A percentile compares a stretch with the other conserved stretches of the same genome.
phyloP scores from a whole-genome alignment of 148 eudicot genomes.

The Dysphania ambrosioides region DNA sequence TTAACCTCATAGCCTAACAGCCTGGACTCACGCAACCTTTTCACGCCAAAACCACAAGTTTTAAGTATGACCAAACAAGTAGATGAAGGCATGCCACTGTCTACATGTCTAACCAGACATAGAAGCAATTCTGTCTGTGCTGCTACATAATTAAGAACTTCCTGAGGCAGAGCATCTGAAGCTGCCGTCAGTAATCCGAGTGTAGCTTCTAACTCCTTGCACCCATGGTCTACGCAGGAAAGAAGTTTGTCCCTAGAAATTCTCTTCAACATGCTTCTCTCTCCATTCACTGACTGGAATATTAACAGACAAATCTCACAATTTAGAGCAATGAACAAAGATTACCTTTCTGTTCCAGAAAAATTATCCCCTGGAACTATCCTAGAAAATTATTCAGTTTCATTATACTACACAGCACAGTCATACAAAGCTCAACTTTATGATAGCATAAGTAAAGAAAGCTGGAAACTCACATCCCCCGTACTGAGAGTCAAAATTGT shows the following conservation, averaged over 20 bases:
- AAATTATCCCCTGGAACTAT: background rate
- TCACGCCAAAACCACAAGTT: slow-evolving; percentile 59
- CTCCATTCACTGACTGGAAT: slow-evolving; percentile 45
- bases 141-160: slow-evolving; percentile 50
- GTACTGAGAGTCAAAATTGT: slow-evolving; percentile 43
- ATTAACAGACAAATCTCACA: slow-evolving; percentile 12
- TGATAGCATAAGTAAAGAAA: slow-evolving; percentile 4
- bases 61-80: slow-evolving; percentile 46
- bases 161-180: slow-evolving; percentile 46
- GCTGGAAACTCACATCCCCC: slow-evolving; percentile 52
- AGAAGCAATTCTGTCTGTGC: slow-evolving; percentile 71
- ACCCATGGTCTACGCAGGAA: slow-evolving; percentile 54
- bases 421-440: background rate
- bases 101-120: slow-evolving; percentile 43
- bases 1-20: slow-evolving; percentile 39
- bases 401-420: background rate
- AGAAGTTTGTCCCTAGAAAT: slow-evolving; percentile 47
- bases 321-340: background rate
- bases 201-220: slow-evolving; percentile 44
- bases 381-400: background rate
- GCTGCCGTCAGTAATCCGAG: slow-evolving; percentile 44
- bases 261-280: slow-evolving; percentile 26
- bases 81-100: slow-evolving; percentile 37
- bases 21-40: slow-evolving; percentile 51
- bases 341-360: background rate